Evolutionary conservation across 345 rosid genomes (phyloP), one percentile per base, ranked within the genome.

Genomic region (Gossypium mustelinum): DNA sequence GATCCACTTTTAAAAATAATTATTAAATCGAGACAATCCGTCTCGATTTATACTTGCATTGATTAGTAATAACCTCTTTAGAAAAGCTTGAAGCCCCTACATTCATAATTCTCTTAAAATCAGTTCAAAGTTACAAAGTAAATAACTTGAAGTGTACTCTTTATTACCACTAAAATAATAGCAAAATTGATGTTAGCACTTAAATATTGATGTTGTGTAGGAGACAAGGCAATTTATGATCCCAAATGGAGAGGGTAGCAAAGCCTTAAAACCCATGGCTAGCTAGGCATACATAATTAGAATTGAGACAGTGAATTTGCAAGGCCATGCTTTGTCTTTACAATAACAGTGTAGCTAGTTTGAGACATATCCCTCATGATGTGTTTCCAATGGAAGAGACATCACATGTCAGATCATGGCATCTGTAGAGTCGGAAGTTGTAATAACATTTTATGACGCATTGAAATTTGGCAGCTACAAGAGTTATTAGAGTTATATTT

Each of bases 361-460:
- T 58, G 45, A 52, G 25, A 51, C 73, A 51, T 7, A 17, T 17
- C 25, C 41, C 41, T 8, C 24, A 51, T 51, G 73, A 51, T 69
- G 47, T 29, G 25, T 69, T 52, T 29, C 17, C 73, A 69, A 51
- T 13, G 45, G 45, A 69, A 69, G 73, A 45, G 73, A 51, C 73
- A 69, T 63, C 24, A 41, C 48, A 10, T 45, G 13, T 45, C 48
- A 45, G 48, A 9, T 45, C 12, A 45, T 11, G 12, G 2, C 48
- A 45, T 9, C 12, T 45, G 48, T 45, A 34, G 41, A 34, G 41
- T 34, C 4, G 41, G 41, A 5, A 34, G 41, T 34, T 34, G 41
- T 34, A 34, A 34, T 5, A 34, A 34, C 41, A 34, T 34, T 34
- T 34, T 4, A 45, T 8, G 9, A 2, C 10, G 11, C 48, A 45